Evolutionary conservation across 371 early-diverging fungal species (phyloP), one percentile per base, ranked within the genome.

Genomic region (Dichotomocladium elegans): DNA sequence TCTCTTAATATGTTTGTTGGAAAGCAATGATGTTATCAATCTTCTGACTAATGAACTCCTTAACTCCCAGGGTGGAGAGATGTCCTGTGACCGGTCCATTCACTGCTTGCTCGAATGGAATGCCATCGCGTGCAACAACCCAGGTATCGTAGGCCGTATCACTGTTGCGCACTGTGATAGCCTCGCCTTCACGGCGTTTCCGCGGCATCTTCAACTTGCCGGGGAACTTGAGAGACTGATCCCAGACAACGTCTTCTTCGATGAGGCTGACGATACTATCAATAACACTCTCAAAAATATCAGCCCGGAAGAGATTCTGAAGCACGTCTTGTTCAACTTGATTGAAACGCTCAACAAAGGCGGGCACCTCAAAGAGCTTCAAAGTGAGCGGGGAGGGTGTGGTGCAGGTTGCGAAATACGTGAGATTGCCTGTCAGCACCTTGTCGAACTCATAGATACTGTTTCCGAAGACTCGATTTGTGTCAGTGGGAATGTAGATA

Each of bases 191-290:
- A 17, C 50, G 42, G 37, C 34, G 44, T 14, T 50, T 34, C 11
- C 28, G 24, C 7, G 57, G 45, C 9, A 50, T 27, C 0, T 12
- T 22, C 14, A 55, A 24, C 7, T 42, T 43, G 2, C 43, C 43
- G n/a, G 51, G 43, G 10, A 24, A 30, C 0, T 42, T 47, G n/a
- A 60, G 29, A 10, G 26, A 21, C 14, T 60, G 48, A 27, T 60
- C 61, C 61, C 61, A 60, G 8, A 33, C 40, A 15, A 60, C 61
- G 11, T 60, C 61, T 25, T 60, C 55, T 4, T 29, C n/a, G 7
- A 60, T 47, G 22, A 60, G 41, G 9, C 44, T 37, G 6, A 44
- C 30, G 8, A 41, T 24, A 6, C 40, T 47, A 45, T 60, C 61
- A 25, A 60, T 51, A 14, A 49, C 43, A 9, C 55, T 49, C 6